These are phyloP conservation scores for Medicago arabica DNA, from an alignment of 306 rosid species.

Conservation along the genomic window DNA sequence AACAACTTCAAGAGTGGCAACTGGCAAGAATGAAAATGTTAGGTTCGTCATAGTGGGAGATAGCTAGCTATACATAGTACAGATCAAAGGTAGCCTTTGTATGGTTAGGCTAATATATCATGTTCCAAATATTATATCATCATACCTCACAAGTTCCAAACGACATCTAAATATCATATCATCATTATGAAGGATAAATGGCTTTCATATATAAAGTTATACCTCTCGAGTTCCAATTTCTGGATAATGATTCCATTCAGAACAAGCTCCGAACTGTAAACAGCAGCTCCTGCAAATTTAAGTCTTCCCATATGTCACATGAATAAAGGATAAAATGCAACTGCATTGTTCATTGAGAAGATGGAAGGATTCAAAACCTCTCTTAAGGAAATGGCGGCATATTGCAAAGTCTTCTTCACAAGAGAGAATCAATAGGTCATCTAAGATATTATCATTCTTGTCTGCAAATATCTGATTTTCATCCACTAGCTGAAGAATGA, in stretches of 20 bases:
- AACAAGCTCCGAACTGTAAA: conserved; percentile 55
- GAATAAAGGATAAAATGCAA: not conserved
- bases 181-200: conserved; percentile 18
- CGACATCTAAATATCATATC: not conserved
- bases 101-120: conserved; percentile 14
- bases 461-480: conserved; percentile 39
- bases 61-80: conserved; percentile 7
- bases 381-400: conserved; percentile 48
- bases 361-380: conserved; percentile 44
- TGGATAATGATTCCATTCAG: conserved; percentile 60
- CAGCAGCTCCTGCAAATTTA: conserved; percentile 50
- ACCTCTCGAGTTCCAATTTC: conserved; percentile 52
- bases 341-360: conserved; percentile 2
- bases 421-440: conserved; percentile 59
- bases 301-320: conserved; percentile 1
- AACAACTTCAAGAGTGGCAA: conserved; percentile 12
- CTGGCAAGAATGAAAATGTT: not conserved
- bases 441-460: conserved; percentile 38
- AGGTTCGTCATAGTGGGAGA: conserved; percentile 12
- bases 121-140: conserved; percentile 16
- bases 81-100: conserved; percentile 24
- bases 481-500: conserved; percentile 56
- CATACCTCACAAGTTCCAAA: conserved; percentile 47
- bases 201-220: conserved; percentile 18
- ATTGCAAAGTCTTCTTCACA: conserved; percentile 57